Evolutionary conservation across 176 grass and related monocot species (phyloP).

Genomic region (Paspalum notatum): DNA sequence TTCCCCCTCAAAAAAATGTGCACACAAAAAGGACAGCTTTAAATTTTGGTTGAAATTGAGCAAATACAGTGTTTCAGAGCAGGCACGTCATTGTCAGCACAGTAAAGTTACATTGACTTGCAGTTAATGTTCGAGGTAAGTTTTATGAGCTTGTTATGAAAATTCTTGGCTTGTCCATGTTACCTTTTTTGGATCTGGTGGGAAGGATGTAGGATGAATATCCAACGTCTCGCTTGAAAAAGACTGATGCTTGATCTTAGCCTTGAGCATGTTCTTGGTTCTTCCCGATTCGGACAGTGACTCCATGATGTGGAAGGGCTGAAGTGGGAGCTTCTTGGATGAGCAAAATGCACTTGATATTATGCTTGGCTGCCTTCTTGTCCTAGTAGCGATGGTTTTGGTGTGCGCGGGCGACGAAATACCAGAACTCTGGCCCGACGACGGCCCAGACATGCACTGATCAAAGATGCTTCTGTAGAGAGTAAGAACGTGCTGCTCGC

Average conservation of each 20-base stretch:
- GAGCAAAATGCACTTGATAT: constrained; percentile 95
- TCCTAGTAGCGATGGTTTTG: constrained; percentile 45
- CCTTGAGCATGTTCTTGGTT: constrained; percentile 59
- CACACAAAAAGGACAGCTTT: neutral
- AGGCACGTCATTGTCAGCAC: neutral
- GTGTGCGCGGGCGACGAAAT: constrained; percentile 77
- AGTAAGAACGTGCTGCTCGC: constrained; percentile 92
- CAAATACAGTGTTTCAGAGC: neutral
- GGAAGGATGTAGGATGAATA: constrained; percentile 40
- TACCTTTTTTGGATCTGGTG: constrained; percentile 60
- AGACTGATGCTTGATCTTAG: constrained; percentile 62
- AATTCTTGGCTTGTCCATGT: neutral
- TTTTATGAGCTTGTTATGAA: neutral
- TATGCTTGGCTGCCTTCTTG: constrained; percentile 73
- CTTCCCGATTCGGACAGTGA: constrained; percentile 54
- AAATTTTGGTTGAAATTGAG: constrained; percentile 7
- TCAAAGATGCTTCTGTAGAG: constrained; percentile 97
- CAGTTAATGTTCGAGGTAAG: neutral
- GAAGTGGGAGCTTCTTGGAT: constrained; percentile 88
- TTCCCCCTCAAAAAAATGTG: neutral
- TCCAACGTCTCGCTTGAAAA: constrained; percentile 52
- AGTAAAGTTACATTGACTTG: neutral
- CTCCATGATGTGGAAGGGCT: constrained; percentile 76
- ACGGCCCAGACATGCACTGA: constrained; percentile 64
- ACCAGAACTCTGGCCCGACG: constrained; percentile 84